phyloP scores from a whole-genome alignment of 1,284 basidiomycete genomes.

The Cutaneotrichosporon mucoides region DNA sequence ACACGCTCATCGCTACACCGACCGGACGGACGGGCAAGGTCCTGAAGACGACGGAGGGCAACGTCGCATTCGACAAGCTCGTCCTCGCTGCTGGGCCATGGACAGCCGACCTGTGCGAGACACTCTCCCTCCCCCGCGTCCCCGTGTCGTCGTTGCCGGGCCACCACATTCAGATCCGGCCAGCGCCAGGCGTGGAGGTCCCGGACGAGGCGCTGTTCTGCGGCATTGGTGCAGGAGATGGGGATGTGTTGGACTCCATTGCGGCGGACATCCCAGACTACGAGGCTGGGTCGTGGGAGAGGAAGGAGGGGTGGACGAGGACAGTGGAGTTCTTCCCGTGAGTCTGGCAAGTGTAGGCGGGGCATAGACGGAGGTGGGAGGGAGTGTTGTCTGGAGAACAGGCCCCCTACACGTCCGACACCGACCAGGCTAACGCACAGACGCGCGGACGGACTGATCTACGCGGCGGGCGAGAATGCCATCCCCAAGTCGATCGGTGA shows the following conservation, averaged over 20 bases:
- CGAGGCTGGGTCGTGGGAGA: slow-evolving; percentile 2
- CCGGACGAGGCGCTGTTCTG: slow-evolving; percentile 14
- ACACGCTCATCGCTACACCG: slow-evolving; percentile 11
- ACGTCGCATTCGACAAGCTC: slow-evolving; percentile 10
- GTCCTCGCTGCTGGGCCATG: slow-evolving; percentile 15
- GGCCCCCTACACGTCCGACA: too few relatives aligned
- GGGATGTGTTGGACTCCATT: neutral
- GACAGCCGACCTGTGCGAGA: slow-evolving; percentile 11
- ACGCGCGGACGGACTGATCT: slow-evolving; percentile 10
- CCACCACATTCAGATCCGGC: slow-evolving; percentile 8
- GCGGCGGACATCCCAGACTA: neutral
- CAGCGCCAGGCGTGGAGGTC: neutral
- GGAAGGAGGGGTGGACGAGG: slow-evolving; percentile 10
- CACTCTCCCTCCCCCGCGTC: slow-evolving; percentile 8
- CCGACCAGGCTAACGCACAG: neutral
- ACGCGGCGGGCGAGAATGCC: slow-evolving; percentile 15
- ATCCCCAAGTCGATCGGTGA: slow-evolving; percentile 8
- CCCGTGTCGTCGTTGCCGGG: slow-evolving; percentile 10
- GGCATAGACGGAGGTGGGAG: too few relatives aligned
- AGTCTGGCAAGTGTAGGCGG: neutral
- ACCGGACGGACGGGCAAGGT: neutral
- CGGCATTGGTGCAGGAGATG: slow-evolving; percentile 4
- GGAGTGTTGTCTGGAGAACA: too few relatives aligned
- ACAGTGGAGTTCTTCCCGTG: slow-evolving; percentile 18
- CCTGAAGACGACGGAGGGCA: slow-evolving; percentile 6